These are phyloP conservation scores for Tylopilus sp. DNA, from an alignment of 768 basidiomycete species.

Conservation along the genomic window DNA sequence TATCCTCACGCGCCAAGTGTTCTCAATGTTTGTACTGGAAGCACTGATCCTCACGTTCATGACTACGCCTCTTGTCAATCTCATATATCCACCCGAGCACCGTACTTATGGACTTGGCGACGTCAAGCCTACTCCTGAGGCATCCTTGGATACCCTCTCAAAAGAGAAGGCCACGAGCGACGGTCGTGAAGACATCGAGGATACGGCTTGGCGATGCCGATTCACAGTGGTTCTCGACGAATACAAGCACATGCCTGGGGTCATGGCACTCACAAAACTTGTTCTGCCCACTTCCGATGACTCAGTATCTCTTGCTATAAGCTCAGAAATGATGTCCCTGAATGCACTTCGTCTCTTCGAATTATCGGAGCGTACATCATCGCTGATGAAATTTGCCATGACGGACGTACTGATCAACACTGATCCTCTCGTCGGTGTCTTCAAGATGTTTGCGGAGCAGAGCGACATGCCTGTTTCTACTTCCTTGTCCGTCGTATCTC, in stretches of 20 bases:
- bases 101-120: conserved; percentile 45
- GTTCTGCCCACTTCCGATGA: conserved; percentile 43
- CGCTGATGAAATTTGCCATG: conserved; percentile 78
- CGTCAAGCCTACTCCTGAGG: not conserved
- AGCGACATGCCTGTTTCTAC: conserved; percentile 64
- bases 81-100: conserved; percentile 61
- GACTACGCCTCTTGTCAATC: conserved; percentile 75
- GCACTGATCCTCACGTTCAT: conserved; percentile 81
- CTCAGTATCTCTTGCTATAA: not conserved
- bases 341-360: conserved; percentile 88
- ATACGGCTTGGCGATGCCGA: conserved; percentile 30
- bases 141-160: not conserved
- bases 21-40: conserved; percentile 94
- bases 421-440: conserved; percentile 71
- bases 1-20: conserved; percentile 75
- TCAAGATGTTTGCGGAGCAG: conserved; percentile 74
- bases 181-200: not conserved
- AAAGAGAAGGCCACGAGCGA: not conserved
- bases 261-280: conserved; percentile 88
- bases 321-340: conserved; percentile 31
- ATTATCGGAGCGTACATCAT: conserved; percentile 82
- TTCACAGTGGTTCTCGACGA: conserved; percentile 90
- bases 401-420: conserved; percentile 64
- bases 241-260: conserved; percentile 81
- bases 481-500: conserved; percentile 71